phyloP scores from a whole-genome alignment of 2,329 filamentous ascomycete genomes.

The Knufia fluminis region DNA sequence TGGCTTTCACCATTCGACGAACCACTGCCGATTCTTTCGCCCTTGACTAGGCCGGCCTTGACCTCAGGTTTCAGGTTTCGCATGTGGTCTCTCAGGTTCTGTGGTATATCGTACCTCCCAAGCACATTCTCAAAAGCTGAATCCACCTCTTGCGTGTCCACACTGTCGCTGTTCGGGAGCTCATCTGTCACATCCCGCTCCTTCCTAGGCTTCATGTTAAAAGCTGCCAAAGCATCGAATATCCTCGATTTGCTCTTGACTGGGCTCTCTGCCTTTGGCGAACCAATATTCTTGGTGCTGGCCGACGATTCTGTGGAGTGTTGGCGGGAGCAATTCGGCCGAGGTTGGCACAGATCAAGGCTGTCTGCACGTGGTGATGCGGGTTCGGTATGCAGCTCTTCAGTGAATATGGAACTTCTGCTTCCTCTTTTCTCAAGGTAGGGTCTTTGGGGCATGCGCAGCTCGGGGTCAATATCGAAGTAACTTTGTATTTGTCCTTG shows the following conservation, averaged over 20 bases:
- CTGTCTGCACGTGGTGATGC: constrained; percentile 11
- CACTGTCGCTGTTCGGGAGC: not conserved
- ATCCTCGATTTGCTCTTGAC: constrained; percentile 21
- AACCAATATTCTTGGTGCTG: not conserved
- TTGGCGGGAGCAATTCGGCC: not conserved
- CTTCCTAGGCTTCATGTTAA: constrained; percentile 17
- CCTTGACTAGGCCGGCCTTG: constrained; percentile 90
- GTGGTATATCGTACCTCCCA: constrained; percentile 84
- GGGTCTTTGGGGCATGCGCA: constrained; percentile 35
- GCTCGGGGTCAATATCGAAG: constrained; percentile 38
- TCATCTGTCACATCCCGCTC: constrained; percentile 5
- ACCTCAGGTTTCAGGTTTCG: constrained; percentile 76
- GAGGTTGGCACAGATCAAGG: constrained; percentile 11
- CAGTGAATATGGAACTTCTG: constrained; percentile 24
- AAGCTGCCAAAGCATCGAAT: constrained; percentile 19
- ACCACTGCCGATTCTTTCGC: constrained; percentile 66
- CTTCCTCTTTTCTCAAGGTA: constrained; percentile 22
- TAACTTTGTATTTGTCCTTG: constrained; percentile 53
- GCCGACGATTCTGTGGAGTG: not conserved
- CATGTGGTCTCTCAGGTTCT: constrained; percentile 93
- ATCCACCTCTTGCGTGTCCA: constrained; percentile 23
- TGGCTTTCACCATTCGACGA: constrained; percentile 30
- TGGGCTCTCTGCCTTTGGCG: constrained; percentile 9
- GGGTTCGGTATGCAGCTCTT: constrained; percentile 25
- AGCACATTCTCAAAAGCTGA: constrained; percentile 37